These are phyloP conservation scores for Leccinum aurantiacum DNA, from an alignment of 768 basidiomycete genomes.

Conservation along the genomic window DNA sequence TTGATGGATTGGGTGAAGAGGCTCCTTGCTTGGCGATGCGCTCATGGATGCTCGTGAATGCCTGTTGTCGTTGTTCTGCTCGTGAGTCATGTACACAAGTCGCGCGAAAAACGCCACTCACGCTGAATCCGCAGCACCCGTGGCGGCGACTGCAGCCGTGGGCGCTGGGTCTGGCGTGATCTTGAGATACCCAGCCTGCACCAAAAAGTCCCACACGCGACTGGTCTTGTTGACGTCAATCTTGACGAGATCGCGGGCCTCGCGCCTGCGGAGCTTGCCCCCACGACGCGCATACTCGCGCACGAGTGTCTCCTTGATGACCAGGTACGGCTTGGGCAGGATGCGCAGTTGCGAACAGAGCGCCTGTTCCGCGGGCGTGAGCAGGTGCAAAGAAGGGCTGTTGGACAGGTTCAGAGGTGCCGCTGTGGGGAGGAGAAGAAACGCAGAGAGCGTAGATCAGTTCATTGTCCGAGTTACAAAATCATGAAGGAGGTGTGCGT, in stretches of 20 bases:
- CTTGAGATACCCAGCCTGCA: slow-evolving; percentile 79
- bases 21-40: slow-evolving; percentile 30
- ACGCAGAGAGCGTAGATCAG: slow-evolving; percentile 2
- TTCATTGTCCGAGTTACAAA: background rate
- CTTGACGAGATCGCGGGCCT: slow-evolving; percentile 87
- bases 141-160: slow-evolving; percentile 23
- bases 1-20: slow-evolving; percentile 19
- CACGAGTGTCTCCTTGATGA: slow-evolving; percentile 93
- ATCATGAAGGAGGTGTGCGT: slow-evolving; percentile 17
- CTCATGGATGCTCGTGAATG: slow-evolving; percentile 16
- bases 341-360: slow-evolving; percentile 90
- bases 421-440: slow-evolving; percentile 29
- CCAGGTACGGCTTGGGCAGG: slow-evolving; percentile 91
- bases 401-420: slow-evolving; percentile 88
- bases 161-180: slow-evolving; percentile 55
- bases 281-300: slow-evolving; percentile 89
- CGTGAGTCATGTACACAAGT: background rate
- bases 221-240: slow-evolving; percentile 93
- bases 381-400: slow-evolving; percentile 84
- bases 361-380: slow-evolving; percentile 82
- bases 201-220: slow-evolving; percentile 90
- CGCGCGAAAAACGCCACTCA: slow-evolving; percentile 22
- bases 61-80: slow-evolving; percentile 7
- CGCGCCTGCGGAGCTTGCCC: slow-evolving; percentile 83
- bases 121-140: slow-evolving; percentile 31